phyloP scores from a whole-genome alignment of 805 yeast species.

The Candida insectorum region DNA sequence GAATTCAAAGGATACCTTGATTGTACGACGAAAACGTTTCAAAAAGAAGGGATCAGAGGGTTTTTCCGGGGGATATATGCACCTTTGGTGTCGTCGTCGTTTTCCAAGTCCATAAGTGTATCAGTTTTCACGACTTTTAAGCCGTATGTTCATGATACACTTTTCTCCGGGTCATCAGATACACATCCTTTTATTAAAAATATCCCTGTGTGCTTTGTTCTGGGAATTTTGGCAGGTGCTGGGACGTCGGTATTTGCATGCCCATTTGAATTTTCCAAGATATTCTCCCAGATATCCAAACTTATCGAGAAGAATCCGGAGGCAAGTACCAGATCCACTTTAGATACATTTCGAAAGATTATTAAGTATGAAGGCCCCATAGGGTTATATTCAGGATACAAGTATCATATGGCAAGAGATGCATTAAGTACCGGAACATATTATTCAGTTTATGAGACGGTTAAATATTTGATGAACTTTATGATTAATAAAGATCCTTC shows the following conservation, averaged over 20 bases:
- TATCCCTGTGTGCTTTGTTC: conserved; percentile 41
- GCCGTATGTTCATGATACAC: conserved; percentile 28
- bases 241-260: conserved; percentile 64
- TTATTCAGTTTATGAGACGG: conserved; percentile 71
- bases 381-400: conserved; percentile 73
- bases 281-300: conserved; percentile 71
- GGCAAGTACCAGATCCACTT: conserved; percentile 26
- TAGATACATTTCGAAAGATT: conserved; percentile 48
- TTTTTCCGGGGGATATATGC: conserved; percentile 76
- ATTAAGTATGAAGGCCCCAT: conserved; percentile 53
- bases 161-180: conserved; percentile 11
- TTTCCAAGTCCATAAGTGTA: conserved; percentile 64
- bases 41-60: conserved; percentile 63
- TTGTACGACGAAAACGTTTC: conserved; percentile 54
- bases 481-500: conserved; percentile 24
- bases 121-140: conserved; percentile 57
- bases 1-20: conserved; percentile 51
- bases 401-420: conserved; percentile 67
- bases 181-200: conserved; percentile 42
- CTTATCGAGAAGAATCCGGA: conserved; percentile 31
- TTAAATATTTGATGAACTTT: conserved; percentile 49
- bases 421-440: conserved; percentile 68
- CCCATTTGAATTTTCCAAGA: conserved; percentile 82
- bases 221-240: conserved; percentile 70
- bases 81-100: conserved; percentile 64